Evolutionary conservation across 495 filamentous ascomycete genomes (phyloP), one percentile per base, ranked within the genome.

Genomic region (Wilcoxina mikolae): DNA sequence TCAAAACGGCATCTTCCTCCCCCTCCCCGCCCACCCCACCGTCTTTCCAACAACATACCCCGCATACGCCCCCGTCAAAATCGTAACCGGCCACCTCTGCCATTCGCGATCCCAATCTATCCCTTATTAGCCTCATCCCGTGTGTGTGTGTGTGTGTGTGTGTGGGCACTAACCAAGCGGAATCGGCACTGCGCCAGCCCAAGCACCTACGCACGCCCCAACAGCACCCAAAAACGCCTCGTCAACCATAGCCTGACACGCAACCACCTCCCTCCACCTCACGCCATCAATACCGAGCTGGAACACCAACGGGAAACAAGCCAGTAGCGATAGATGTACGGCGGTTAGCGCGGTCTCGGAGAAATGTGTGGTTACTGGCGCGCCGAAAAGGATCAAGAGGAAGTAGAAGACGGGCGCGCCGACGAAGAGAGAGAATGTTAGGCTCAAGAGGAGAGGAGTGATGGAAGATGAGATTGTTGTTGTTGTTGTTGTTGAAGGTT

Each of bases 71-170:
- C 85, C 85, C 0, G 73, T 74, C 1, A 88, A 64, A 51, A 98
- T 85, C 0, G 91, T 96, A 28, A 96, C 84, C 2, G 91, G 91
- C 81, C 87, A 98, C 66, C 83, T 85, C 75, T 98, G 91, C 91
- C 91, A 98, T 58, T 94, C 88, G 20, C 91, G 80, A 64, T 86
- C 82, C 80, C 78, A 80, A 60, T 12, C 51, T 52, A 27, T 41
- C 12, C 26, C 17, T 61, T 29, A 60, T 58, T 55, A 56, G 54
- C 45, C 38, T 31, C 38, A 15, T n/a, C 26, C 3, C 24, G 18
- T 18, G 15, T 9, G 20, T 11, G 31, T 26, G 26, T 5, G 12
- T n/a, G n/a, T 33, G 18, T 9, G 25, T 20, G 7, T 31, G 24
- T n/a, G 12, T 11, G 38, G 23, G 35, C 25, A 54, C 45, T 27